These are phyloP conservation scores for Trichoderma afroharzianum DNA, from an alignment of 2,329 filamentous ascomycete species.

Conservation along the genomic window DNA sequence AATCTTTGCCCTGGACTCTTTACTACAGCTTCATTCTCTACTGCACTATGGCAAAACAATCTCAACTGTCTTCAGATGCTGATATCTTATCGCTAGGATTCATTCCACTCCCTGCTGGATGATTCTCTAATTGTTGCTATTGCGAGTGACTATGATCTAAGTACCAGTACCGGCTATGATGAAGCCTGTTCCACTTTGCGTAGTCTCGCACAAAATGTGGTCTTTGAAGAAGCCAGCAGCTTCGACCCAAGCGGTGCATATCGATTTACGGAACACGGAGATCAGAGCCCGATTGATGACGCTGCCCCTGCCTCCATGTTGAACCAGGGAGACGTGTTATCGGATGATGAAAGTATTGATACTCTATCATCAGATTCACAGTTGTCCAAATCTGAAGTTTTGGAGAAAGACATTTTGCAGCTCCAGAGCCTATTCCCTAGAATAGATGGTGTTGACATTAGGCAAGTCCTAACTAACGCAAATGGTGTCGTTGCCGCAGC, in stretches of 20 bases:
- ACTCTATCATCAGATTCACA: constrained; percentile 26
- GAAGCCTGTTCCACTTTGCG: constrained; percentile 59
- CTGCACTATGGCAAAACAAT: neutral
- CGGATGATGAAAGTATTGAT: constrained; percentile 30
- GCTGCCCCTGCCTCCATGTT: constrained; percentile 24
- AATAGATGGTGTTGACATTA: constrained; percentile 62
- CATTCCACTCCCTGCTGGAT: constrained; percentile 73
- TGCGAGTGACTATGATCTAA: constrained; percentile 67
- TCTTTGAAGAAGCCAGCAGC: constrained; percentile 64
- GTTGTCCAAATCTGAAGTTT: constrained; percentile 40
- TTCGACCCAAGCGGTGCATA: constrained; percentile 77
- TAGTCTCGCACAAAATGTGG: constrained; percentile 60
- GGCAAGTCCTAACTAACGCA: constrained; percentile 63
- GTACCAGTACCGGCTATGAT: constrained; percentile 47
- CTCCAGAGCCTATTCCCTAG: constrained; percentile 70
- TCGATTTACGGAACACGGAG: constrained; percentile 32
- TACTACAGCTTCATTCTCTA: neutral
- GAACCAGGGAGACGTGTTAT: constrained; percentile 27
- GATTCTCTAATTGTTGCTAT: constrained; percentile 75
- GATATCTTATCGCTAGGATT: constrained; percentile 45
- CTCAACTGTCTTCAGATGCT: neutral
- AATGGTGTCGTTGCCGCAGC: constrained; percentile 64
- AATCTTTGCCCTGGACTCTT: neutral
- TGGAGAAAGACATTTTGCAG: constrained; percentile 59
- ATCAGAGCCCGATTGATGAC: constrained; percentile 23